Conservation (phyloP, 176 grass and related monocot genomes). For the Oryza meridionalis region DNA sequence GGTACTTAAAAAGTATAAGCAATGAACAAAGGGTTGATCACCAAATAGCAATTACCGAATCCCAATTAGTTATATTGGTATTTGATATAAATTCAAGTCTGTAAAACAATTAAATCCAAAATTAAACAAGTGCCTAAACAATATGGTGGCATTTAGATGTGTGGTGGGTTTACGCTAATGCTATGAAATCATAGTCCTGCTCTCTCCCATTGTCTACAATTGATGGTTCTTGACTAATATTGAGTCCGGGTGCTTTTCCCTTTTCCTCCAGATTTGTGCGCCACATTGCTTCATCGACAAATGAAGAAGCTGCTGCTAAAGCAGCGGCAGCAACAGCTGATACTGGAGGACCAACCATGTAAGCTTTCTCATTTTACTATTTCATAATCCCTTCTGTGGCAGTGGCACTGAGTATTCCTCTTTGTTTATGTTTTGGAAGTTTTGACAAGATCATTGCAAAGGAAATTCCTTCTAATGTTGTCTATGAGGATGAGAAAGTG, state of each 20-base stretch:
- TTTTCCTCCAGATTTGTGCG: conserved; percentile 54
- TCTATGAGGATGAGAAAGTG: conserved; percentile 94
- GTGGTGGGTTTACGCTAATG: neutral
- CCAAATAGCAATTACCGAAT: neutral
- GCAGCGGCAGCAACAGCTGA: conserved; percentile 50
- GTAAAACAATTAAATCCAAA: neutral
- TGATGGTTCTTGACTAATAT: conserved; percentile 3
- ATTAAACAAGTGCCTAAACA: neutral
- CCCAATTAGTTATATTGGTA: neutral
- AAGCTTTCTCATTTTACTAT: neutral
- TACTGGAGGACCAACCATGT: conserved; percentile 81
- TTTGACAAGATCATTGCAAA: conserved; percentile 98
- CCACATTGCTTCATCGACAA: conserved; percentile 63
- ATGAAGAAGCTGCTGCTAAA: conserved; percentile 85
- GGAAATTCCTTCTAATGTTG: conserved; percentile 76
- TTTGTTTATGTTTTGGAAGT: conserved; percentile 46
- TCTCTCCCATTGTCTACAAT: neutral
- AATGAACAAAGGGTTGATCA: neutral
- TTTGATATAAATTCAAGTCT: neutral
- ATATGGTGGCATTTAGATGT: neutral
- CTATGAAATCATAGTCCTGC: neutral
- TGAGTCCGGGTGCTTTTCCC: neutral
- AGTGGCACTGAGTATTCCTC: neutral
- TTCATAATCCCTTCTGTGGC: neutral
- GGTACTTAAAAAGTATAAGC: neutral